Base-by-base conservation (phyloP, 1,284 basidiomycete genomes). In the Ceratobasidium sp. region DNA sequence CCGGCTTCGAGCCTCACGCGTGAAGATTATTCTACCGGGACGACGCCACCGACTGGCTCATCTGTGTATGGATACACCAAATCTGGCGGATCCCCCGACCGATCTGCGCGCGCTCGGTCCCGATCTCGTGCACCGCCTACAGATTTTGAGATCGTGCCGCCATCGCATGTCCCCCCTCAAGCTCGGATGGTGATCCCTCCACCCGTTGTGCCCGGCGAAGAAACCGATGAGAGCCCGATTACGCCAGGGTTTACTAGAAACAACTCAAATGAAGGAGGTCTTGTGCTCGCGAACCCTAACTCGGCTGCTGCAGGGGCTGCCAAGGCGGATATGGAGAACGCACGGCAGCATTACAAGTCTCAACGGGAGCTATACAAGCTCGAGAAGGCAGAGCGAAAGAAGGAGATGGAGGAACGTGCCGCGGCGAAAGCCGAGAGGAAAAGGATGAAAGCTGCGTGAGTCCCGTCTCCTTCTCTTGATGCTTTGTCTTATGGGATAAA, bases 371-470 rank as follows among this genome's bases (percentile, higher is more conserved):
- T 67, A 12, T 67, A 67, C 48, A 67, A 67, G 39, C 30, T 67
- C n/a, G 64, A 67, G 34, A 53, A 52, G 64, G 64, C 64, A 4
- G 64, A 67, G 50, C 50, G 64, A 34, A 67, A 67, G 64, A 67
- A 67, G 36, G 64, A 67, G 18, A 67, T 67, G 64, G 64, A 67
- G 41, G 64, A 67, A 30, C 48, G 64, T 18, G 64, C 64, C 3
- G 64, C 64, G 6, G 64, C 64, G 21, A 67, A 67, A 50, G 64
- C 64, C 8, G 64, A 67, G 23, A 48, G 64, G 28, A 53, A 26
- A 36, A 53, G 50, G 50, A 48, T 48, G 16, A 67, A 67, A 45
- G 64, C 64, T 55, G 64, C 64, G 64, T 67, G 36, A 67, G 64
- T 67, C 30, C 23, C 21, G 12, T 28, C 26, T n/a, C n/a, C n/a